phyloP scores from a whole-genome alignment of 1,284 basidiomycete genomes.

The Microbotryum lychnidis-dioicae region DNA sequence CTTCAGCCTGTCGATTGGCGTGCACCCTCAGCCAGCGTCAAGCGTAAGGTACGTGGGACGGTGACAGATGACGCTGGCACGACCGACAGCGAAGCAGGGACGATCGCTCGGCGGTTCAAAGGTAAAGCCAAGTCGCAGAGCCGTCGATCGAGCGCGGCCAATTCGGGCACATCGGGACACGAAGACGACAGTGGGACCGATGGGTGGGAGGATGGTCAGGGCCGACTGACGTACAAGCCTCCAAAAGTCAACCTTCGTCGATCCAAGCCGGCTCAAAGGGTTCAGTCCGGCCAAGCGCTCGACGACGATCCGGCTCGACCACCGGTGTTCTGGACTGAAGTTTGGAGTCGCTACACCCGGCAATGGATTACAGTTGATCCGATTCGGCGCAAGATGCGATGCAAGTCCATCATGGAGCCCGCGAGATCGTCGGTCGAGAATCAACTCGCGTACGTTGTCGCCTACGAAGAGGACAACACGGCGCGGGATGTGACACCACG shows the following conservation, averaged over 20 bases:
- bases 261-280: neutral
- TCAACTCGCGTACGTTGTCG: conserved; percentile 85
- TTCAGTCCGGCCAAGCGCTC: neutral
- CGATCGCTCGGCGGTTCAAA: neutral
- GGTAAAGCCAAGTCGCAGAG: conserved; percentile 2
- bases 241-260: conserved; percentile 20
- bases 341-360: conserved; percentile 84
- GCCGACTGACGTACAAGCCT: conserved; percentile 17
- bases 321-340: conserved; percentile 95
- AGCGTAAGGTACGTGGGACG: conserved; percentile 10
- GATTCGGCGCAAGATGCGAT: conserved; percentile 67
- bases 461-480: conserved; percentile 67
- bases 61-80: conserved; percentile 27
- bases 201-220: conserved; percentile 34
- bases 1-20: conserved; percentile 62
- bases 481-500: conserved; percentile 62
- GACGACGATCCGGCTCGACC: conserved; percentile 43
- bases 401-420: conserved; percentile 77
- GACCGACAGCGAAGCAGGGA: conserved; percentile 33
- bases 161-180: conserved; percentile 18
- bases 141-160: conserved; percentile 3
- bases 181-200: conserved; percentile 37
- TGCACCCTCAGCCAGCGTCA: conserved; percentile 56
- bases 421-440: conserved; percentile 55
- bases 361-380: conserved; percentile 93